Evolutionary conservation across 2,329 filamentous ascomycete species (phyloP), one percentile per base, ranked within the genome.

Genomic region (Tolypocladium cylindrosporum): DNA sequence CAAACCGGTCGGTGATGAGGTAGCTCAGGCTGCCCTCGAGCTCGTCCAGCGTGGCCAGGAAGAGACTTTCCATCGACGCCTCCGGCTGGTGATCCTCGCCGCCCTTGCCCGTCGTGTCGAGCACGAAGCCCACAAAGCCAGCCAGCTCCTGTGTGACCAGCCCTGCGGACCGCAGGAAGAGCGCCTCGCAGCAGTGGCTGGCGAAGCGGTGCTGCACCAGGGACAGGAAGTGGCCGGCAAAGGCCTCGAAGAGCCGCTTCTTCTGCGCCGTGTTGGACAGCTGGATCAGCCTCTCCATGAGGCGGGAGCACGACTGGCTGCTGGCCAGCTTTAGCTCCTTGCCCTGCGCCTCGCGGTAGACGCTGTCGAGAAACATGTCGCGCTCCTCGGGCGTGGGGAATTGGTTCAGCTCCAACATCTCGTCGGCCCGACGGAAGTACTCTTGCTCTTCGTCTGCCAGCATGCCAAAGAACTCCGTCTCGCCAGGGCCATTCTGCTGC

Each of bases 291-390:
- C 91, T 83, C 76, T 99, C 94, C 86, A 97, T 88, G 56, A 99
- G 76, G 19, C 94, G 82, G 55, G 94, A 99, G 74, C 92, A 97
- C 3, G 90, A 94, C 74, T 99, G 94, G 71, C 91, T 96, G 75
- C 90, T 94, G 31, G 92, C 92, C 61, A 99, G 84, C 79, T 97
- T 99, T 68, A 99, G 79, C 72, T 97, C 94, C 74, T 97, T 97
- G 61, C 91, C 91, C 60, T 86, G 80, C 0, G 92, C 91, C 74
- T 97, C 93, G 64, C 83, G 81, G 74, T 89, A 96, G 55, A 97
- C 89, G 71, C 88, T 95, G 61, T 87, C 84, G 53, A 97, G 73
- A 67, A 91, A 91, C 54, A 88, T 67, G 57, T 78, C 76, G 59
- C 86, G 82, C 64, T 91, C 88, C 64, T 96, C 90, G 56, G 84